A percentile compares a stretch with the other conserved stretches of the same genome.
These are phyloP conservation scores for Thymus quinquecostatus DNA, from an alignment of 257 asterid species.

Conservation along the genomic window DNA sequence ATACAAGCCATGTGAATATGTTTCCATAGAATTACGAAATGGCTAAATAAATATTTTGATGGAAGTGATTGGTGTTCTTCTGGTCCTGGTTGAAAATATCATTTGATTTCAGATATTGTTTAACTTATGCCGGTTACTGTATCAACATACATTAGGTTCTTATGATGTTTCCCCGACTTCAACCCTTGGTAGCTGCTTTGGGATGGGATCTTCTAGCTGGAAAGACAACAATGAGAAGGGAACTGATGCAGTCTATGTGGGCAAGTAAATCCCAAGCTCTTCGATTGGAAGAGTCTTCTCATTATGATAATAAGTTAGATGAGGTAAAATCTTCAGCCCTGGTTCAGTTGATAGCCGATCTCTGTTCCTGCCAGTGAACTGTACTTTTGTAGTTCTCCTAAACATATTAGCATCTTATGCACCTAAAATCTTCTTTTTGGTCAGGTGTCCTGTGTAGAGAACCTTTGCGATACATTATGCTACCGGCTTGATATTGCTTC, in stretches of 20 bases:
- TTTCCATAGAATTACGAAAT: neutral
- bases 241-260: slow-evolving; percentile 88
- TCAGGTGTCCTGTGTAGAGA: slow-evolving; percentile 88
- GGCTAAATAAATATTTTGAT: neutral
- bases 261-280: slow-evolving; percentile 90
- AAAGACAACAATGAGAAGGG: slow-evolving; percentile 75
- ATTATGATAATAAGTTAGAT: slow-evolving; percentile 60
- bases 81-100: slow-evolving; percentile 21
- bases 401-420: slow-evolving; percentile 17
- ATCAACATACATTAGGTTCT: slow-evolving; percentile 61
- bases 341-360: slow-evolving; percentile 19
- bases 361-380: slow-evolving; percentile 25
- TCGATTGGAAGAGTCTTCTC: slow-evolving; percentile 77
- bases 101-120: slow-evolving; percentile 26
- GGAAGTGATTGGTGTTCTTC: slow-evolving; percentile 26
- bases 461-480: slow-evolving; percentile 92
- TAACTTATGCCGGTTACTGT: slow-evolving; percentile 18
- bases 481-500: slow-evolving; percentile 94
- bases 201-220: slow-evolving; percentile 99
- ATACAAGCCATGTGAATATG: slow-evolving; percentile 17
- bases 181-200: slow-evolving; percentile 92
- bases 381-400: slow-evolving; percentile 23
- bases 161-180: slow-evolving; percentile 84
- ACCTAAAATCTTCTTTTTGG: slow-evolving; percentile 37
- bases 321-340: slow-evolving; percentile 57